phyloP scores from a whole-genome alignment of 495 filamentous ascomycete species.

The Penicillium samsonianum region DNA sequence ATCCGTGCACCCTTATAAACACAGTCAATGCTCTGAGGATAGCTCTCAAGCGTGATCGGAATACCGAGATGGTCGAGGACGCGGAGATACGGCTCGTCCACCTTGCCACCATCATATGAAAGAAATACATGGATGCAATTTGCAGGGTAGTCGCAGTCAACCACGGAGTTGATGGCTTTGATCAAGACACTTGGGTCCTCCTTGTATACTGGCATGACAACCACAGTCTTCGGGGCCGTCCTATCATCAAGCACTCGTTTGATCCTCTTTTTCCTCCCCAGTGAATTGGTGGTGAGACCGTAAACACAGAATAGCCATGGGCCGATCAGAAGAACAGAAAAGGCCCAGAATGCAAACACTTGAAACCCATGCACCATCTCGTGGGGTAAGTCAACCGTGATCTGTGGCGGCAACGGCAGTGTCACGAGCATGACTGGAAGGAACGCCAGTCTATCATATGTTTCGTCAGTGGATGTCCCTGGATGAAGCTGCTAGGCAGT shows the following conservation, averaged over 20 bases:
- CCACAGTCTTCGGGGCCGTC: constrained; percentile 90
- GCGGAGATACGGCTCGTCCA: constrained; percentile 86
- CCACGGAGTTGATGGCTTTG: constrained; percentile 87
- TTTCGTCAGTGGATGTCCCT: background rate
- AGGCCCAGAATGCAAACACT: constrained; percentile 97
- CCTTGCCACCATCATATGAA: constrained; percentile 88
- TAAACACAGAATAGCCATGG: constrained; percentile 96
- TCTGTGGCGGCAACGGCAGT: constrained; percentile 73
- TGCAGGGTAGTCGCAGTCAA: constrained; percentile 91
- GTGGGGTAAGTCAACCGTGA: constrained; percentile 69
- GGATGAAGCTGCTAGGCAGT: background rate
- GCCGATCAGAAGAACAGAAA: constrained; percentile 77
- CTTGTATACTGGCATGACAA: constrained; percentile 97
- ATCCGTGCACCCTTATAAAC: constrained; percentile 78
- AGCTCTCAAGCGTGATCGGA: constrained; percentile 70
- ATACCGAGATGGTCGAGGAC: constrained; percentile 89
- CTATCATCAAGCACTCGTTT: constrained; percentile 82
- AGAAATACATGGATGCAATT: constrained; percentile 95
- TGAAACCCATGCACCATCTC: constrained; percentile 71
- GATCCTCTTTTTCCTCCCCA: constrained; percentile 79
- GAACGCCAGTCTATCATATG: constrained; percentile 68
- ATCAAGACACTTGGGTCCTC: constrained; percentile 85
- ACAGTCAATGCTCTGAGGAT: constrained; percentile 90
- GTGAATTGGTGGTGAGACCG: constrained; percentile 78
- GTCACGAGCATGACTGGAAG: constrained; percentile 95